A percentile compares a stretch with the other conserved stretches of the same genome.
These are phyloP conservation scores for Pythium myriotylum DNA, from an alignment of 352 stramenopile genomes.

Conservation along the genomic window DNA sequence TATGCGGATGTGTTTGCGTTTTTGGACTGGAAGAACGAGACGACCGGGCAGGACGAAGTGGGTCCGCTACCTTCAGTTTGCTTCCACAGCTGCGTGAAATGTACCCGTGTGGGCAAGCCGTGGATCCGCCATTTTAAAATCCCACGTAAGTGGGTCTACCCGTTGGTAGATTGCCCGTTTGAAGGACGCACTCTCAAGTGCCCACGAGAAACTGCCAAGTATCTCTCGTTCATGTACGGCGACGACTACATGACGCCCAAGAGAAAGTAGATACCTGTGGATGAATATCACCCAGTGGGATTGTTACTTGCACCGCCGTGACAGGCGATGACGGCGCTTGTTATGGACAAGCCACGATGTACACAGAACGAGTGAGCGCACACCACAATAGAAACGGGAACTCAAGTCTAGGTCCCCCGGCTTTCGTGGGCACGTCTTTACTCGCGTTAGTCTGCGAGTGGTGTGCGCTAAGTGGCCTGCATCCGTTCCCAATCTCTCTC, in stretches of 20 bases:
- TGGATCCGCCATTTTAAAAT: slow-evolving; percentile 25
- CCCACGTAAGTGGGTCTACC: slow-evolving; percentile 32
- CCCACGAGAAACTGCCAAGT: slow-evolving; percentile 24
- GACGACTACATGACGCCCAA: slow-evolving; percentile 23
- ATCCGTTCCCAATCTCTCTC: no score
- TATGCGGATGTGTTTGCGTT: slow-evolving; percentile 43
- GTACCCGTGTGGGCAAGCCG: slow-evolving; percentile 11
- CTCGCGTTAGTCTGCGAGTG: no score
- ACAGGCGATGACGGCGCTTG: no score
- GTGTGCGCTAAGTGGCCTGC: no score
- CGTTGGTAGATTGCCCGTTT: slow-evolving; percentile 29
- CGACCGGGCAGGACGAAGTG: slow-evolving; percentile 3
- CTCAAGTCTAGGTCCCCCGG: no score
- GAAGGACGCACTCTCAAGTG: slow-evolving; percentile 27
- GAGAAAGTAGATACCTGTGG: no score
- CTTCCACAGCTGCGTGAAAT: slow-evolving; percentile 32
- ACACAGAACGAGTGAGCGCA: no score
- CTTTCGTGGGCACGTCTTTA: no score
- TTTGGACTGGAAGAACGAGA: slow-evolving; percentile 19
- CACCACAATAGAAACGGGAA: no score
- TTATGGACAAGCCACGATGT: no score
- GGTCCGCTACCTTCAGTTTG: slow-evolving; percentile 25
- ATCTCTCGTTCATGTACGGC: slow-evolving; percentile 35
- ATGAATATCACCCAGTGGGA: no score
- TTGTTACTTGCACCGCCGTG: no score